phyloP scores from a whole-genome alignment of 768 basidiomycete genomes.

The Trichaptum fuscoviolaceum region DNA sequence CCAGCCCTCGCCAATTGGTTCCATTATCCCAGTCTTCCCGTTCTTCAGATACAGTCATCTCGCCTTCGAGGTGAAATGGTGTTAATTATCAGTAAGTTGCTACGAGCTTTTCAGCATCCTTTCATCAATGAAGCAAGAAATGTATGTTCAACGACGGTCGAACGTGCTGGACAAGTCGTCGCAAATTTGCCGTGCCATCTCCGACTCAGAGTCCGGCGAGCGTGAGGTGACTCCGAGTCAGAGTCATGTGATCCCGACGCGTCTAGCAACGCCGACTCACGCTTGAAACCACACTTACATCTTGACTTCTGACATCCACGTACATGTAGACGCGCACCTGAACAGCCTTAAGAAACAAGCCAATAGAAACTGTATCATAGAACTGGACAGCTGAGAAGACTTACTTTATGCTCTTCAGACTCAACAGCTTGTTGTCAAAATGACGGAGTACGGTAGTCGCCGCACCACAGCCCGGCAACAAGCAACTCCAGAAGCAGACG shows the following conservation, averaged over 20 bases:
- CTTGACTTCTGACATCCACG: background rate
- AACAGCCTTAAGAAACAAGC: too few species aligned
- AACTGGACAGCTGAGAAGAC: too few species aligned
- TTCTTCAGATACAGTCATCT: background rate
- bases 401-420: too few species aligned
- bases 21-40: slow-evolving; percentile 50
- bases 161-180: background rate
- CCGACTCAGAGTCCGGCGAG: too few species aligned
- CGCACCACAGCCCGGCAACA: background rate
- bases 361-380: too few species aligned
- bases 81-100: background rate
- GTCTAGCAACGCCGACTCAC: background rate
- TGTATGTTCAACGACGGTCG: background rate
- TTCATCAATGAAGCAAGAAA: background rate
- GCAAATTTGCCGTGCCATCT: background rate
- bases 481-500: background rate
- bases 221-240: too few species aligned
- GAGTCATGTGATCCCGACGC: background rate
- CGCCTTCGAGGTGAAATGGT: background rate
- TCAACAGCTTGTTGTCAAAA: too few species aligned
- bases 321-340: background rate
- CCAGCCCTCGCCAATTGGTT: slow-evolving; percentile 69
- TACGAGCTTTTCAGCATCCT: background rate
- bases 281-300: background rate
- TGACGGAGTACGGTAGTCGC: too few species aligned